Percentiles rank a stretch among this genome's conserved stretches.
Conservation (phyloP, 2,329 filamentous ascomycete genomes). For the Purpureocillium takamizusanense region DNA sequence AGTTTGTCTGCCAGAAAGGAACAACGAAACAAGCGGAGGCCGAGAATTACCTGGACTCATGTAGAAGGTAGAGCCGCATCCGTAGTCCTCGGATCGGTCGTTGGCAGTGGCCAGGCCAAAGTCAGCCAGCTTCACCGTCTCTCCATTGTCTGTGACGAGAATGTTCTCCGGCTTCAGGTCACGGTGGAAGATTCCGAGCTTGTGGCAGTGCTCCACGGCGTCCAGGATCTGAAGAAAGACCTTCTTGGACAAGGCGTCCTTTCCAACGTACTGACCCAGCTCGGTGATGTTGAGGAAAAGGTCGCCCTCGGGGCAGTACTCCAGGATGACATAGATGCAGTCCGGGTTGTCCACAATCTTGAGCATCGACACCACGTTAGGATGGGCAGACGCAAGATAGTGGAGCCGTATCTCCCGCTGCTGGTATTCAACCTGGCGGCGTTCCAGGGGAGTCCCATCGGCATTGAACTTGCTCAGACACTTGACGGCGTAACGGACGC, state of each 20-base stretch:
- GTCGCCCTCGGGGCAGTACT: slow-evolving; percentile 95
- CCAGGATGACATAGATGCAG: slow-evolving; percentile 92
- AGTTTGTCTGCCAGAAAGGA: neutral
- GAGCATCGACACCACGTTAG: slow-evolving; percentile 86
- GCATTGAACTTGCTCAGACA: slow-evolving; percentile 84
- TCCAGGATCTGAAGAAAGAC: slow-evolving; percentile 94
- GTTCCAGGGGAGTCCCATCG: slow-evolving; percentile 63
- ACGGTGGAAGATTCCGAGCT: slow-evolving; percentile 87
- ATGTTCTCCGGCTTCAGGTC: slow-evolving; percentile 99
- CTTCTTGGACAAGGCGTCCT: slow-evolving; percentile 77
- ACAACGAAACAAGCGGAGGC: slow-evolving; percentile 6
- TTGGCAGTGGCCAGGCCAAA: slow-evolving; percentile 91
- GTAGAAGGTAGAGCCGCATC: slow-evolving; percentile 97
- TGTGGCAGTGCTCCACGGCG: slow-evolving; percentile 93
- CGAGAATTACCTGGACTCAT: slow-evolving; percentile 86
- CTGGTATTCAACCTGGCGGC: slow-evolving; percentile 81
- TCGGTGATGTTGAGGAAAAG: slow-evolving; percentile 97
- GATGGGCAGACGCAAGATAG: slow-evolving; percentile 78
- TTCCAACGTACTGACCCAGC: slow-evolving; percentile 83
- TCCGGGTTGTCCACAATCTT: slow-evolving; percentile 88
- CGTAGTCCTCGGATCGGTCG: slow-evolving; percentile 81
- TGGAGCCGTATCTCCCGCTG: slow-evolving; percentile 88
- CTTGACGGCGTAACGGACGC: slow-evolving; percentile 87
- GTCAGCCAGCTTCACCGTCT: slow-evolving; percentile 90
- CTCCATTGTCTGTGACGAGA: slow-evolving; percentile 77